Evolutionary conservation across 148 eudicot species (phyloP), one percentile per base, ranked within the genome.

Genomic region (Camellia japonica): DNA sequence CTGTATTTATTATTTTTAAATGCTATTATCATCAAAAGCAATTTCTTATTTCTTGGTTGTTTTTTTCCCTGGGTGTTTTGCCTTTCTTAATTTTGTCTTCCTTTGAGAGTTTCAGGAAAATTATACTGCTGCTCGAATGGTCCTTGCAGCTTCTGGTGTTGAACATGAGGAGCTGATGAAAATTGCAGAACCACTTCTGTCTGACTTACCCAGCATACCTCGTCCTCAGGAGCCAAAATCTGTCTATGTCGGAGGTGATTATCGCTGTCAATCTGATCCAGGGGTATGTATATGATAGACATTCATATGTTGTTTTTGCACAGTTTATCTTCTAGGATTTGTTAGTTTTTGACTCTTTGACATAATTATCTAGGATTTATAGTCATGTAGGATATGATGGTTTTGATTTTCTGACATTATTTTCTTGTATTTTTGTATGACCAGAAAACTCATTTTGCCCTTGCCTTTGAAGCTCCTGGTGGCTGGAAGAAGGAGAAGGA

Each of bases 131-230:
- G 86, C 98, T 38, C 89, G 97, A 76, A 91, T 96, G 88, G 97
- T 93, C 19, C 97, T 96, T 87, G 94, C 95, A 82, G 97, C 99
- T 79, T 91, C 93, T 59, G 99, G 99, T 74, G 98, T 96, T 84
- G 97, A 93, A 73, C 99, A 93, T 73, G 93, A 89, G 65, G 91
- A 93, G 74, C 82, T 96, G 62, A 63, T 93, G 43, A 90, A 96
- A 84, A 49, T 86, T 84, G 98, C 95, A n/a, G 97, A 93, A 72
- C 98, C 99, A 20, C 97, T 96, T 85, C 76, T 96, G 49, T 87
- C 90, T 69, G 97, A 90, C 78, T 76, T 92, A 62, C 86, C 92
- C 61, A 75, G 65, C 19, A 85, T 80, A 19, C 73, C 73, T 58
- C 80, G 72, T 49, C 85, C 85, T 5, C 73, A 75, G 72, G 89